A percentile compares a stretch with the other conserved stretches of the same genome.
phyloP scores from a whole-genome alignment of 495 filamentous ascomycete genomes.

The Tuber microsphaerosporum region DNA sequence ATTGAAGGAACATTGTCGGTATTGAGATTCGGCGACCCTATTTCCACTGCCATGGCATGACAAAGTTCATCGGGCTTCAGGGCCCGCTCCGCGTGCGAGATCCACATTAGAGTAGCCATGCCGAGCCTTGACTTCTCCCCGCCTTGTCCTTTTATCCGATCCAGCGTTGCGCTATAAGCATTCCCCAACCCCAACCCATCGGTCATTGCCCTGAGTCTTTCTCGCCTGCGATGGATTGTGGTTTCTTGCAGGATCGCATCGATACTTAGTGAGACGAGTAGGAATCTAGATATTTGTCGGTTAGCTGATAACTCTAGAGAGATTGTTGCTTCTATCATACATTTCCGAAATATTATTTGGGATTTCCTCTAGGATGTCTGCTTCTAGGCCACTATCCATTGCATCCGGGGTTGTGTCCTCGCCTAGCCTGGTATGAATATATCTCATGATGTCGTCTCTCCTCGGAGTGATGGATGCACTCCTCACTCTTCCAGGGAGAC shows the following conservation, averaged over 20 bases:
- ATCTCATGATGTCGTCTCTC: not conserved
- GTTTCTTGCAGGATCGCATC: not conserved
- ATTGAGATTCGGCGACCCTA: not conserved
- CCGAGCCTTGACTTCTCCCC: not conserved
- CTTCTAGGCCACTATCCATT: not conserved
- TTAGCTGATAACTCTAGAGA: not conserved
- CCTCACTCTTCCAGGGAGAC: not conserved
- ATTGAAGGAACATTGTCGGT: not conserved
- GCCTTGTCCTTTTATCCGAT: not conserved
- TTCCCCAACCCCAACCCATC: not conserved
- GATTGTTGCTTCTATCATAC: not conserved
- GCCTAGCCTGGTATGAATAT: not conserved
- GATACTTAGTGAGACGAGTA: not conserved
- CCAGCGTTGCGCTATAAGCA: not conserved
- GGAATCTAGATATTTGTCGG: not conserved
- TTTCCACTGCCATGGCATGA: not conserved
- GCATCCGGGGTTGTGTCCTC: not conserved
- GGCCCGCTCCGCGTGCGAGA: not conserved
- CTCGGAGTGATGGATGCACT: not conserved
- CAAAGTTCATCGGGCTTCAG: not conserved
- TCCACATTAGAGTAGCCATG: not conserved
- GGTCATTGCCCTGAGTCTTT: not conserved
- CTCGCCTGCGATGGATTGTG: not conserved
- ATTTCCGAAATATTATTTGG: not conserved
- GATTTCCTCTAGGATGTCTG: not conserved